Evolutionary conservation across 2,329 filamentous ascomycete genomes (phyloP), one percentile per base, ranked within the genome.

Genomic region (Amphichorda felina): DNA sequence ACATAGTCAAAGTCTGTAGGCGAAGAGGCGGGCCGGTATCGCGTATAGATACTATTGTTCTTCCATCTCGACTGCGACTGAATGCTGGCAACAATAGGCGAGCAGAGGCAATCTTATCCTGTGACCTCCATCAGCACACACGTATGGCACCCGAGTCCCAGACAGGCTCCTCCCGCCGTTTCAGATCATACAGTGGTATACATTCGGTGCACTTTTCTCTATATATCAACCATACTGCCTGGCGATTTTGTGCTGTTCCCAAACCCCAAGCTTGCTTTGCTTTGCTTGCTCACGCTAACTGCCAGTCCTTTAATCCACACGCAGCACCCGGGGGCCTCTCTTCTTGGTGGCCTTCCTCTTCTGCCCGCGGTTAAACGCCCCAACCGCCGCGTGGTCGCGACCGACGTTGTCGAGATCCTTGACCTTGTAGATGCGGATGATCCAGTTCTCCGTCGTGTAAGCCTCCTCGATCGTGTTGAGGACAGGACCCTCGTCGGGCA

Each of bases 371-470:
- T 86, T 80, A 53, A 89, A 89, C 6, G 79, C 72, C 21, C 72
- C 66, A 2, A 66, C 76, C 1, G 72, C 60, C 5, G 74, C 74
- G 55, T 95, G 89, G 50, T 94, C 86, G 56, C 91, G 78, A 37
- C 87, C 89, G 45, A 98, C 70, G 58, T 96, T 96, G 66, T 98
- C 91, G 40, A 95, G 78, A 50, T 94, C 88, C 69, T 98, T 98
- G 64, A 98, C 91, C 72, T 98, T 98, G 73, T 95, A 98, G 54
- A 98, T 95, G 44, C 91, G 76, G 56, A 98, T 96, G 59, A 98
- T 98, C 91, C 91, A 98, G 72, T 98, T 98, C 70, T 98, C 91
- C 53, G 86, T 94, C 37, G 93, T 98, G 59, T 94, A 98, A 8
- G 91, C 91, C 64, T 98, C 91, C 57, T 98, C 91, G 32, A 98